phyloP scores from a whole-genome alignment of 108 stramenopile genomes.

The Poteriospumella lacustris region DNA sequence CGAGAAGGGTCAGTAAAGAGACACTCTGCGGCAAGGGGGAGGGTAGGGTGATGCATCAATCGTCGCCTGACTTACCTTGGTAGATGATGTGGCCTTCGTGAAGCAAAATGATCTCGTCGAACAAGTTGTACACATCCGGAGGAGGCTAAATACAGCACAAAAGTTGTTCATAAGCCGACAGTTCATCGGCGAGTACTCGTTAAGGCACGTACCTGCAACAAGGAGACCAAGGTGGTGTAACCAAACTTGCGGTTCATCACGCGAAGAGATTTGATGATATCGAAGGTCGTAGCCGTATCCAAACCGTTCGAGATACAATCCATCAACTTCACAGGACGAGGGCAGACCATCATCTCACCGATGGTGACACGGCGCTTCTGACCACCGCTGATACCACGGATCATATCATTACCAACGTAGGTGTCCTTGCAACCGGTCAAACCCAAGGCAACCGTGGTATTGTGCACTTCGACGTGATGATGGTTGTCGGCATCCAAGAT shows the following conservation, averaged over 20 bases:
- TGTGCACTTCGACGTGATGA: neutral
- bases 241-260: constrained; percentile 25
- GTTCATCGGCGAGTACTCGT: no score
- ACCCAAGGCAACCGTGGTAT: neutral
- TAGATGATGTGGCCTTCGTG: constrained; percentile 70
- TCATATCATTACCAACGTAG: constrained; percentile 55
- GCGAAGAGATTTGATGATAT: constrained; percentile 52
- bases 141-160: constrained; percentile 79
- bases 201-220: no score
- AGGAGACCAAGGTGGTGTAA: constrained; percentile 56
- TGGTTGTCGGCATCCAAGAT: neutral
- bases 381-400: constrained; percentile 78
- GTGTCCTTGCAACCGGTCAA: constrained; percentile 33
- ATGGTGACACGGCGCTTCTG: constrained; percentile 78
- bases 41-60: no score
- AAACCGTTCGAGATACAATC: constrained; percentile 73
- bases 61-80: no score
- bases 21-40: no score
- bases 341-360: constrained; percentile 65
- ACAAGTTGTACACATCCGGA: constrained; percentile 81
- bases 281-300: constrained; percentile 70
- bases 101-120: constrained; percentile 77
- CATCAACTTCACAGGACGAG: constrained; percentile 40
- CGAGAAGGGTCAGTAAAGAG: no score
- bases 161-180: no score